A percentile compares a stretch with the other conserved stretches of the same genome.
phyloP scores from a whole-genome alignment of 1,284 basidiomycete species.

The Cryptococcus jaspeensis region DNA sequence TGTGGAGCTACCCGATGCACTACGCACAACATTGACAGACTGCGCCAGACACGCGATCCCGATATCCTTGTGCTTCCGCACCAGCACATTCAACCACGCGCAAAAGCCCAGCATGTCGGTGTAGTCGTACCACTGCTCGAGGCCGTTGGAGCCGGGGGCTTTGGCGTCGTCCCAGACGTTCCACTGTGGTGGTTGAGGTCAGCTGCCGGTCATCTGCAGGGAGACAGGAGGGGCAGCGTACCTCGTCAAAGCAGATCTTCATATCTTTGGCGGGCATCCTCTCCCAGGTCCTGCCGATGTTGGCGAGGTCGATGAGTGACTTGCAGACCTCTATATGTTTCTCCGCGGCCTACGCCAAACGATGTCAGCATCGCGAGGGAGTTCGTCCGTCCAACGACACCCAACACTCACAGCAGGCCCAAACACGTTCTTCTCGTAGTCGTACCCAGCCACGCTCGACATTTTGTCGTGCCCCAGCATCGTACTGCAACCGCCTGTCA shows the following conservation, averaged over 20 bases:
- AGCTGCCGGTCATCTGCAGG: constrained; percentile 45
- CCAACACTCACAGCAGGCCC: constrained; percentile 43
- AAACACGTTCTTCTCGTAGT: constrained; percentile 55
- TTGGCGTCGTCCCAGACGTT: constrained; percentile 49
- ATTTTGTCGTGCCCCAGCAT: constrained; percentile 35
- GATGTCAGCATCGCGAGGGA: constrained; percentile 1
- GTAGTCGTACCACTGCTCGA: constrained; percentile 62
- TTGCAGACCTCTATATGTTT: constrained; percentile 50
- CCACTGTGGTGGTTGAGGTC: constrained; percentile 16
- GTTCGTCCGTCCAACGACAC: background rate
- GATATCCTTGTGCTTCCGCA: constrained; percentile 62
- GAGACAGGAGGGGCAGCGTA: constrained; percentile 3
- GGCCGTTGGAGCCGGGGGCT: constrained; percentile 54
- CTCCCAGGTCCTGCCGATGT: constrained; percentile 32
- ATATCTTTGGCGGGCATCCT: constrained; percentile 30
- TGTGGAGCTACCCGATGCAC: background rate
- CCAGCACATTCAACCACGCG: constrained; percentile 65
- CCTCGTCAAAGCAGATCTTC: constrained; percentile 58
- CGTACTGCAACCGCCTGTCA: constrained; percentile 14
- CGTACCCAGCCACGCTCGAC: constrained; percentile 25
- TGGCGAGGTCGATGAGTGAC: constrained; percentile 52
- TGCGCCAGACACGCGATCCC: constrained; percentile 67
- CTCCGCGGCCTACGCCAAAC: constrained; percentile 44
- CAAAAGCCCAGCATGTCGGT: constrained; percentile 63
- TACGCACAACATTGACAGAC: constrained; percentile 51